phyloP scores from a whole-genome alignment of 495 filamentous ascomycete species.

The Daldinia childiae region DNA sequence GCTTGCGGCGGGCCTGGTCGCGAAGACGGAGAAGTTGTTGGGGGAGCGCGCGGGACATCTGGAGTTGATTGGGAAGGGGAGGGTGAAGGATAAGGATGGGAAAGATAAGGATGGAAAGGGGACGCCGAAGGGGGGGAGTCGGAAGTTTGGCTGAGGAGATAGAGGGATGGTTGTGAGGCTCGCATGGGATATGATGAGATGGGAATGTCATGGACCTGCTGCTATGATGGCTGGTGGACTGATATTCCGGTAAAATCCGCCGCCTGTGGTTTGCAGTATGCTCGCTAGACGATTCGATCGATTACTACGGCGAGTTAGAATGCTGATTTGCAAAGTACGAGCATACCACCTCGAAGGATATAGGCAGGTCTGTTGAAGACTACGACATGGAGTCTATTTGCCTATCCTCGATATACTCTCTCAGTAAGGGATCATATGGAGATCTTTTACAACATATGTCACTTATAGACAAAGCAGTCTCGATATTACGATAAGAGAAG shows the following conservation, averaged over 20 bases:
- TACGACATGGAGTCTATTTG: neutral
- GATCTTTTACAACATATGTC: neutral
- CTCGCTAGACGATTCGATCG: neutral
- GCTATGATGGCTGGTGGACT: neutral
- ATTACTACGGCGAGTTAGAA: neutral
- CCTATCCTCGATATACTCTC: neutral
- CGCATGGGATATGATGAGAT: neutral
- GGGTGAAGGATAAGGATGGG: slow-evolving; percentile 49
- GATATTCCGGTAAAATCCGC: neutral
- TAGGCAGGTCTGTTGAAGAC: neutral
- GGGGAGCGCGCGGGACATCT: slow-evolving; percentile 59
- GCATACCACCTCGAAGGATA: neutral
- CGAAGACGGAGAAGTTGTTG: slow-evolving; percentile 57
- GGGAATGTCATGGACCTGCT: neutral
- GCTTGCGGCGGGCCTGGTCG: slow-evolving; percentile 53
- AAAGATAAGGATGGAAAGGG: slow-evolving; percentile 31
- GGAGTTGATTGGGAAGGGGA: slow-evolving; percentile 59
- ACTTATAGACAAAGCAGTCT: neutral
- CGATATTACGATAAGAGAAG: neutral
- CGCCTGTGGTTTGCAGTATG: neutral
- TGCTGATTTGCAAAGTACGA: neutral
- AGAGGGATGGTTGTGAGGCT: no score
- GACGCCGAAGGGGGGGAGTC: slow-evolving; percentile 53
- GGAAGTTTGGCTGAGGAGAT: slow-evolving; percentile 60
- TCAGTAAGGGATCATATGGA: neutral